phyloP scores from a whole-genome alignment of 2,329 filamentous ascomycete species.

The Leptographium procerum region DNA sequence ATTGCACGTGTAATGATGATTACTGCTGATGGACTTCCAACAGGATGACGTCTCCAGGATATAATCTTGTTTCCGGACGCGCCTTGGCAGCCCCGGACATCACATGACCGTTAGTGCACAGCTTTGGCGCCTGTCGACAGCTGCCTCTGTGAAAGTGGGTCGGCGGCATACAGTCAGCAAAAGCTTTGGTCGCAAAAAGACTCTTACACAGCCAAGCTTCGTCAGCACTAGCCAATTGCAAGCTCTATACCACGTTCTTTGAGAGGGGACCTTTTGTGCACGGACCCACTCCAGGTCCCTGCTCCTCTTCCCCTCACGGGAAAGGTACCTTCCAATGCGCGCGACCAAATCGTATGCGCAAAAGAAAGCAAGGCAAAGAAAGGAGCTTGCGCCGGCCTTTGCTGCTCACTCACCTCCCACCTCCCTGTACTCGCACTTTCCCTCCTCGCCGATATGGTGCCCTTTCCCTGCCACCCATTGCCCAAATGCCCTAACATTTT shows the following conservation, averaged over 20 bases:
- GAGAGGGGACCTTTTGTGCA: neutral
- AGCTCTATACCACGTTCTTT: neutral
- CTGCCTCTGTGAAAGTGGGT: neutral
- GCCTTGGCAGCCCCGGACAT: neutral
- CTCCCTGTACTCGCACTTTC: neutral
- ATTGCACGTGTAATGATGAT: neutral
- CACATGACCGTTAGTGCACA: neutral
- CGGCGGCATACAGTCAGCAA: too few species aligned
- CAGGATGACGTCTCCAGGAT: neutral
- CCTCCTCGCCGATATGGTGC: neutral
- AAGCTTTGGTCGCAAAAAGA: neutral
- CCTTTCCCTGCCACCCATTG: neutral
- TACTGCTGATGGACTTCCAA: neutral
- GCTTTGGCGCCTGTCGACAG: neutral
- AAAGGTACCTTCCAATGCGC: neutral
- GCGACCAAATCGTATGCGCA: neutral
- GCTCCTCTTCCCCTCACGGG: conserved; percentile 1
- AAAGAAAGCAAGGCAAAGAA: neutral
- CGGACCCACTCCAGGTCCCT: conserved; percentile 2
- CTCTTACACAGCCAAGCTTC: neutral
- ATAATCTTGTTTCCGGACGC: neutral
- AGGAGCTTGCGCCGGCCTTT: conserved; percentile 8
- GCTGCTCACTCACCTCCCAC: conserved; percentile 5
- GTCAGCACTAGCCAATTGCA: neutral
- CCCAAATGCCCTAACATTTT: conserved; percentile 2